phyloP scores from a whole-genome alignment of 2,329 filamentous ascomycete genomes.

The Penicillium crustosum region DNA sequence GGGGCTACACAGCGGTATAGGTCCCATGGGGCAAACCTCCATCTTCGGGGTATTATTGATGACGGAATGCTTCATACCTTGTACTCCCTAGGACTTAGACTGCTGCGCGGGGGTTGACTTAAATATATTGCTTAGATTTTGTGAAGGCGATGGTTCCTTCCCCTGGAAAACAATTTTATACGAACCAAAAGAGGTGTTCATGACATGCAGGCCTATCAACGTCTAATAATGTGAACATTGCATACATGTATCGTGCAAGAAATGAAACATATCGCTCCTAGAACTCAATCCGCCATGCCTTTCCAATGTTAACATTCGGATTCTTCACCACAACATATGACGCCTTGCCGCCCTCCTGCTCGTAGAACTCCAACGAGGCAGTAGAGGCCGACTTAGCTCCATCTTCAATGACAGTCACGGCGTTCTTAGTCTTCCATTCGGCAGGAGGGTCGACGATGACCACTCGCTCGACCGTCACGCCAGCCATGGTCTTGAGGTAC shows the following conservation, averaged over 20 bases:
- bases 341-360: constrained; percentile 54
- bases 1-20: too few relatives aligned
- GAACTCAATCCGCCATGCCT: constrained; percentile 64
- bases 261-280: constrained; percentile 14
- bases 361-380: constrained; percentile 59
- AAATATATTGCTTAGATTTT: not conserved
- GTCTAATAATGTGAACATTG: not conserved
- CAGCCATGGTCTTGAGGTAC: constrained; percentile 76
- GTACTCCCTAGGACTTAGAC: too few relatives aligned
- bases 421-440: constrained; percentile 65
- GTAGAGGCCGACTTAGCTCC: constrained; percentile 44
- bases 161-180: not conserved
- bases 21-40: too few relatives aligned
- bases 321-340: constrained; percentile 64
- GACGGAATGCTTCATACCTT: too few relatives aligned
- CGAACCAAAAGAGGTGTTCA: not conserved
- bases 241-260: constrained; percentile 11
- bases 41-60: too few relatives aligned
- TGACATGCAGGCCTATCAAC: not conserved
- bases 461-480: constrained; percentile 79
- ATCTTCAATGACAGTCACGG: constrained; percentile 54
- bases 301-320: constrained; percentile 61
- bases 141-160: not conserved
- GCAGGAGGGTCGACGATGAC: constrained; percentile 77
- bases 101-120: too few relatives aligned